Evolutionary conservation across 768 basidiomycete species (phyloP).

Genomic region (Fomitopsis serialis): DNA sequence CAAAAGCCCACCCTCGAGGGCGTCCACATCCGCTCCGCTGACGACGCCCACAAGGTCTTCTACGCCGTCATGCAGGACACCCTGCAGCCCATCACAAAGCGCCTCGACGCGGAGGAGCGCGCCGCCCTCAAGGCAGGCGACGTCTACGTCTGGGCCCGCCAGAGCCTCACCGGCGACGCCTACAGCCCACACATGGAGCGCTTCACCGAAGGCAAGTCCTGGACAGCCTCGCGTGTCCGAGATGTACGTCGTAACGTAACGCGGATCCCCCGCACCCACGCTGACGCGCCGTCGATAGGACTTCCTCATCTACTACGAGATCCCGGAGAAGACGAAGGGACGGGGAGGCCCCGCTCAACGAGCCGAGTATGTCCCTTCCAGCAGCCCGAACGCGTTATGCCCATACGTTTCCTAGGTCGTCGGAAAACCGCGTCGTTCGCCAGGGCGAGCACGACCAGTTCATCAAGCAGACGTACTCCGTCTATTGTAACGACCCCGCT

Average conservation of each 20-base stretch:
- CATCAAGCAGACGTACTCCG: slow-evolving; percentile 83
- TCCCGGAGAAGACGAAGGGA: slow-evolving; percentile 21
- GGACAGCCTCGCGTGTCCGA: slow-evolving; percentile 80
- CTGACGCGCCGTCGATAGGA: slow-evolving; percentile 42
- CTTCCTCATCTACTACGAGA: slow-evolving; percentile 81
- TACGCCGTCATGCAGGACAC: slow-evolving; percentile 58
- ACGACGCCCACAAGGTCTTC: slow-evolving; percentile 80
- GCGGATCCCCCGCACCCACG: not conserved
- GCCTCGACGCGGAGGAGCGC: slow-evolving; percentile 70
- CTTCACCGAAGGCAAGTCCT: slow-evolving; percentile 79
- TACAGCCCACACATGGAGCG: slow-evolving; percentile 80
- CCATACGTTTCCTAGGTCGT: slow-evolving; percentile 19
- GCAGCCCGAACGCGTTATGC: not conserved
- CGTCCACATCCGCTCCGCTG: slow-evolving; percentile 69
- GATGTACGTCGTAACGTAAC: slow-evolving; percentile 31
- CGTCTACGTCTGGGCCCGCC: slow-evolving; percentile 68
- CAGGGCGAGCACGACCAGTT: slow-evolving; percentile 34
- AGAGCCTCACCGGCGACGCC: slow-evolving; percentile 66
- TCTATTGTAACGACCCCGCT: slow-evolving; percentile 33
- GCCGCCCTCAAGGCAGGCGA: slow-evolving; percentile 43
- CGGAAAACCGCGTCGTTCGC: slow-evolving; percentile 36
- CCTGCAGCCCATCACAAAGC: slow-evolving; percentile 69
- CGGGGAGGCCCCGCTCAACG: slow-evolving; percentile 10
- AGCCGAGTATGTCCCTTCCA: slow-evolving; percentile 16
- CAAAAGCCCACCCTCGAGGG: slow-evolving; percentile 72